Conservation (phyloP, 305 asterid genomes). For the Fraxinus ornus region DNA sequence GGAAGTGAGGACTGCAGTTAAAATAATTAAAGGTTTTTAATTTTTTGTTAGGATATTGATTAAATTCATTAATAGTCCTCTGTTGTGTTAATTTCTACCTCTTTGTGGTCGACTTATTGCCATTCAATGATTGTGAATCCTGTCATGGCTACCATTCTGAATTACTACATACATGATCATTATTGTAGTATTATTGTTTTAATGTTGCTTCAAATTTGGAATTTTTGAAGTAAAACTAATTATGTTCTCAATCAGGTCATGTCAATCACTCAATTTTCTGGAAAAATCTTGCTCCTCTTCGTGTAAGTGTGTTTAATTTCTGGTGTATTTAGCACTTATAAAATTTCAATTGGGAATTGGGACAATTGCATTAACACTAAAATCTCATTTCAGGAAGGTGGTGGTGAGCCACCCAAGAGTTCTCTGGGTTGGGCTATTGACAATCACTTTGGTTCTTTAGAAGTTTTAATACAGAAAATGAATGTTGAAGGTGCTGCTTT, state of each 20-base stretch:
- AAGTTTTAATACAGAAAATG: slow-evolving; percentile 73
- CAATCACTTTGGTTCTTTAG: slow-evolving; percentile 70
- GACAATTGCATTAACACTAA: background rate
- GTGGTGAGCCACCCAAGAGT: slow-evolving; percentile 86
- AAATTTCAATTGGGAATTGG: background rate
- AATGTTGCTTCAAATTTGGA: background rate
- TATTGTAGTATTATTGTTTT: background rate
- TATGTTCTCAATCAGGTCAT: slow-evolving; percentile 45
- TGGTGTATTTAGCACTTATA: background rate
- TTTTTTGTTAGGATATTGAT: background rate
- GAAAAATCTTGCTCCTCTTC: slow-evolving; percentile 66
- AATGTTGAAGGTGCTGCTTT: slow-evolving; percentile 95
- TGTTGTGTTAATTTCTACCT: background rate
- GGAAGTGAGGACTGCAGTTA: background rate
- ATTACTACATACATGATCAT: background rate
- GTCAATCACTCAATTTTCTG: slow-evolving; percentile 74
- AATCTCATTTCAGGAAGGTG: slow-evolving; percentile 61
- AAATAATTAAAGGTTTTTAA: background rate
- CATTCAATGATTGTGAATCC: background rate
- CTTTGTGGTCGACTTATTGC: background rate
- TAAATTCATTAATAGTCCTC: background rate
- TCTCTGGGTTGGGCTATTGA: slow-evolving; percentile 74
- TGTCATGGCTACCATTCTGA: background rate
- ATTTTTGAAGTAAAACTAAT: background rate
- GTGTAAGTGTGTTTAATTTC: slow-evolving; percentile 34